Evolutionary conservation across 495 filamentous ascomycete genomes (phyloP).

Genomic region (Poronia punctata): DNA sequence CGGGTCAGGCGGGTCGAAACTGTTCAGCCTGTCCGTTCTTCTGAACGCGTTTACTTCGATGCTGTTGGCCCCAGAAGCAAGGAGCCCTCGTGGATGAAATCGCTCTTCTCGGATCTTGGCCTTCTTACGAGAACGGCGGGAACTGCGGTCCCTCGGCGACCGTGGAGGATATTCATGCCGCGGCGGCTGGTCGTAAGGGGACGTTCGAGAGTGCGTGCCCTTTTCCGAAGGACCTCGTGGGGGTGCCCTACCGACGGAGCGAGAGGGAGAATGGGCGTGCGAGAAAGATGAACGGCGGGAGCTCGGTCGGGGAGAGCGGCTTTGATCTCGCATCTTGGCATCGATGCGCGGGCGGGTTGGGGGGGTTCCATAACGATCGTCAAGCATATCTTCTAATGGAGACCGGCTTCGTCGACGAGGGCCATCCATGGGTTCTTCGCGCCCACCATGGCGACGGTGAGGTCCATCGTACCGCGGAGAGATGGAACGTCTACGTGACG

Average conservation of each 20-base stretch:
- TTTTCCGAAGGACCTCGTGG: slow-evolving; percentile 28
- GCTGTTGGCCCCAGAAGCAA: slow-evolving; percentile 40
- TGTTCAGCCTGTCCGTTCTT: slow-evolving; percentile 33
- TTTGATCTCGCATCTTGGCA: slow-evolving; percentile 18
- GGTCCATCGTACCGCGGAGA: slow-evolving; percentile 18
- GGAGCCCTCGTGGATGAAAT: slow-evolving; percentile 22
- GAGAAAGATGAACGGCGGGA: slow-evolving; percentile 33
- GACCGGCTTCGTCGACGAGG: slow-evolving; percentile 26
- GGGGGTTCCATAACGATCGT: slow-evolving; percentile 9
- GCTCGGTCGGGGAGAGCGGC: slow-evolving; percentile 17
- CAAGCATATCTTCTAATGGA: slow-evolving; percentile 17
- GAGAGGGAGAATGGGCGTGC: slow-evolving; percentile 26
- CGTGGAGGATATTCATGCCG: slow-evolving; percentile 23
- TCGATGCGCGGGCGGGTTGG: slow-evolving; percentile 12
- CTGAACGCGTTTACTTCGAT: slow-evolving; percentile 40
- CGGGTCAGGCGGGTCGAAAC: slow-evolving; percentile 21
- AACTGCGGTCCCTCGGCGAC: slow-evolving; percentile 21
- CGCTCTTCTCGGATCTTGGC: slow-evolving; percentile 30
- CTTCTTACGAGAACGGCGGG: slow-evolving; percentile 25
- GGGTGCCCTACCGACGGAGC: slow-evolving; percentile 24
- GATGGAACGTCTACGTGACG: slow-evolving; percentile 18
- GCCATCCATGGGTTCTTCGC: slow-evolving; percentile 13
- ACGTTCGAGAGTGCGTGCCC: slow-evolving; percentile 29
- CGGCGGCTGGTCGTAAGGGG: slow-evolving; percentile 22
- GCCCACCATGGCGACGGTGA: slow-evolving; percentile 17